phyloP scores from a whole-genome alignment of 2,329 filamentous ascomycete species.

The Pseudocercospora fijiensis region DNA sequence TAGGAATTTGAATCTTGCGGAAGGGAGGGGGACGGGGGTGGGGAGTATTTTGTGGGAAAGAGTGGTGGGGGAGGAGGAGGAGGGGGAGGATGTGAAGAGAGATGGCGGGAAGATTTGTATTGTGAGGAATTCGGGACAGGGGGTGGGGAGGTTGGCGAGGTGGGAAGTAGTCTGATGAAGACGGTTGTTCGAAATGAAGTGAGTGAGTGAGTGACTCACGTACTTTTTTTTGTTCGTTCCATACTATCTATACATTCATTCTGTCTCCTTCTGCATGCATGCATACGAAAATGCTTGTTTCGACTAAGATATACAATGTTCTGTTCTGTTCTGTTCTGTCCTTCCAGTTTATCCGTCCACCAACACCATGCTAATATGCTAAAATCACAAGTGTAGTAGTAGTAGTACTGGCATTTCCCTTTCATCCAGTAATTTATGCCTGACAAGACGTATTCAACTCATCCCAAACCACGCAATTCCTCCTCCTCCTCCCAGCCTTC shows the following conservation, averaged over 20 bases:
- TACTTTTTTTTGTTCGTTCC: background rate
- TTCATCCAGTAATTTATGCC: background rate
- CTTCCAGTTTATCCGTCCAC: background rate
- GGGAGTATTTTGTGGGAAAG: constrained; percentile 66
- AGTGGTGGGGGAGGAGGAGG: constrained; percentile 48
- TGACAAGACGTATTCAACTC: background rate
- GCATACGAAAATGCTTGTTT: no score
- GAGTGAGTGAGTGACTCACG: background rate
- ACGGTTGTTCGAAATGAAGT: no score
- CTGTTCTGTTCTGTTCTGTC: background rate
- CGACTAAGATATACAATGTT: background rate
- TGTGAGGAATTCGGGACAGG: constrained; percentile 76
- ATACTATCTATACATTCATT: background rate
- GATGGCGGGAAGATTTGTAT: constrained; percentile 64
- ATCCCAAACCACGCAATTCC: background rate
- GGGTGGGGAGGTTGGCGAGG: constrained; percentile 70
- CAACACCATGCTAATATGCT: constrained; percentile 7
- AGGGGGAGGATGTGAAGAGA: constrained; percentile 40
- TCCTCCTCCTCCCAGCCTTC: background rate
- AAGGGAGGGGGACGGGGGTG: constrained; percentile 73
- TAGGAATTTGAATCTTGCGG: constrained; percentile 76
- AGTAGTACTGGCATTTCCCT: background rate
- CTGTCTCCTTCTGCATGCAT: background rate
- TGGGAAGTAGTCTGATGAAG: constrained; percentile 72
- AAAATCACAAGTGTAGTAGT: background rate